Evolutionary conservation across 2,329 filamentous ascomycete species (phyloP).

Genomic region (Cladosporium sp.): DNA sequence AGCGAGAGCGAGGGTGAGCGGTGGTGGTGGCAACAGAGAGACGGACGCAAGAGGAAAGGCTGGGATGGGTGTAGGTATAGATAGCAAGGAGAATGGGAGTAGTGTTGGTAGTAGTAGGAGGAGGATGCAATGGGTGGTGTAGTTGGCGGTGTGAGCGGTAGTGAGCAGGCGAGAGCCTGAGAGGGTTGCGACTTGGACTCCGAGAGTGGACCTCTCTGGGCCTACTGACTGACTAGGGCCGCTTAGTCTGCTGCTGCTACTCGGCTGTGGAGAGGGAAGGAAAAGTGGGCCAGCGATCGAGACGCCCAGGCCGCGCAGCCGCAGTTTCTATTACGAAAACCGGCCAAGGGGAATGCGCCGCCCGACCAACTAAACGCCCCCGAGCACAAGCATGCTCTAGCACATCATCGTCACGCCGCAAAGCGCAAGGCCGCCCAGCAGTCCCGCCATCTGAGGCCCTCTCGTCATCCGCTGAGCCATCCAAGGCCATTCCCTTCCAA

Average conservation of each 20-base stretch:
- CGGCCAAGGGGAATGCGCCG: neutral
- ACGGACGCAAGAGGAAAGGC: conserved; percentile 17
- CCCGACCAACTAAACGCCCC: neutral
- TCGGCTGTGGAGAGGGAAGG: conserved; percentile 11
- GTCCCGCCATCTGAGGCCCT: neutral
- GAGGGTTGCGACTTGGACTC: conserved; percentile 8
- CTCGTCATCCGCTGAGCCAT: conserved; percentile 3
- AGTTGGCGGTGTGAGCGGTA: conserved; percentile 11
- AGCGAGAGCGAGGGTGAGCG: conserved; percentile 2
- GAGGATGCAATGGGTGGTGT: conserved; percentile 11
- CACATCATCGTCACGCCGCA: conserved; percentile 8
- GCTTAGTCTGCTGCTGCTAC: neutral
- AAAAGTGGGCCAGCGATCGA: neutral
- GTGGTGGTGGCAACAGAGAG: neutral
- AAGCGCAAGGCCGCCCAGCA: neutral
- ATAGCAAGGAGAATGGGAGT: conserved; percentile 10
- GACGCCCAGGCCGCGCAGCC: neutral
- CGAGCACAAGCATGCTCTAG: neutral
- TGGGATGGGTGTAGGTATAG: conserved; percentile 6
- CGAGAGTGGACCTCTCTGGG: neutral
- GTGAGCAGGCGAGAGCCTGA: conserved; percentile 10
- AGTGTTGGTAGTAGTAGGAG: conserved; percentile 15
- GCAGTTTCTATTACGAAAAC: conserved; percentile 9
- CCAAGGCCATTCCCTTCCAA: neutral
- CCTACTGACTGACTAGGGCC: neutral